Conservation (phyloP, 2,329 filamentous ascomycete genomes). For the Pseudogymnoascus sp. region DNA sequence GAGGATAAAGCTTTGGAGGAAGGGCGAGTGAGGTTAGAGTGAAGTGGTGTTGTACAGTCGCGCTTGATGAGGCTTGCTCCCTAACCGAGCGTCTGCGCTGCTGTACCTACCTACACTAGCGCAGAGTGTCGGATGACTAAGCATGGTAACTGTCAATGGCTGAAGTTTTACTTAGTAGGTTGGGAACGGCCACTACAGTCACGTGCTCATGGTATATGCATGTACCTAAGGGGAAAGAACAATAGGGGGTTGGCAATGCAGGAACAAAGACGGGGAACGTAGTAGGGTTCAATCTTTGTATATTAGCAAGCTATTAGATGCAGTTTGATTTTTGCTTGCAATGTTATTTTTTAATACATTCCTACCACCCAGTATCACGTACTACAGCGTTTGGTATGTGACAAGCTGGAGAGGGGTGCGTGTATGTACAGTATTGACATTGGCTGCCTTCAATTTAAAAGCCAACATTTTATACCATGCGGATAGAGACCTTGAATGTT, state of each 20-base stretch:
- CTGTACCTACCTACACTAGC: slow-evolving; percentile 2
- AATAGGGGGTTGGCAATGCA: not conserved
- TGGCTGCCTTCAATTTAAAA: not conserved
- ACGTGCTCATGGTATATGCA: not conserved
- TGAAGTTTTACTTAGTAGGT: slow-evolving; percentile 1
- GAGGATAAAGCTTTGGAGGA: slow-evolving; percentile 9
- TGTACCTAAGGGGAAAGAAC: not conserved
- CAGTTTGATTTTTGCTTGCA: not conserved
- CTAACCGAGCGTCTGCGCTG: slow-evolving; percentile 7
- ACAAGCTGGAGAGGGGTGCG: not conserved
- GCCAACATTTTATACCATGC: not conserved
- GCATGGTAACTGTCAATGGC: not conserved
- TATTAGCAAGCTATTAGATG: not conserved
- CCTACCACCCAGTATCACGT: not conserved
- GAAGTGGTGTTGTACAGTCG: slow-evolving; percentile 10
- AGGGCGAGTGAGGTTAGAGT: slow-evolving; percentile 9
- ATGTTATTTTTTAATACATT: not conserved
- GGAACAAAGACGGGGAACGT: not conserved
- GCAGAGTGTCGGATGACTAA: not conserved
- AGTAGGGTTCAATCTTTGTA: not conserved
- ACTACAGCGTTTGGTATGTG: not conserved
- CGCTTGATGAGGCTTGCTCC: slow-evolving; percentile 10
- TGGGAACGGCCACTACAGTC: not conserved
- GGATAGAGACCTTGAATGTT: not conserved
- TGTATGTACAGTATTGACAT: not conserved